phyloP scores from a whole-genome alignment of 495 filamentous ascomycete species.

The Xylona heveae region DNA sequence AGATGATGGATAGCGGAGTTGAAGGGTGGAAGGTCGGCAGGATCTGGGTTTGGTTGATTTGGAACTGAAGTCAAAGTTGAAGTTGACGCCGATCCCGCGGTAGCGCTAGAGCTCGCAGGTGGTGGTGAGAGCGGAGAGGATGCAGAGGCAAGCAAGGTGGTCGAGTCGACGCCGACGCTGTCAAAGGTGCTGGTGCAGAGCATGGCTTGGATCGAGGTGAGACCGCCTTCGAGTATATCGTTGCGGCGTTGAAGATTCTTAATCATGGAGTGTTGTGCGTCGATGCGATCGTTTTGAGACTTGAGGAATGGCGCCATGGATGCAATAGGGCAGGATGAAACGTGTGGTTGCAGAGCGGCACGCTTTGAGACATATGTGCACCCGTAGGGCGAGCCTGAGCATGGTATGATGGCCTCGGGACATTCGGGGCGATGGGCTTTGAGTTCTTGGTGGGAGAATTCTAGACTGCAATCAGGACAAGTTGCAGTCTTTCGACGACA shows the following conservation, averaged over 20 bases:
- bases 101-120: too few relatives aligned
- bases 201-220: background rate
- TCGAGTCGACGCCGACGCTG: too few relatives aligned
- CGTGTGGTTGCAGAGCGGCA: conserved; percentile 27
- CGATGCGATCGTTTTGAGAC: conserved; percentile 30
- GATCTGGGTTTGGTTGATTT: background rate
- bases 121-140: conserved; percentile 7
- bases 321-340: conserved; percentile 31
- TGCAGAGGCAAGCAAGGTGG: conserved; percentile 8
- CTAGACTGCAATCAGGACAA: conserved; percentile 30
- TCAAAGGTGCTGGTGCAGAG: too few relatives aligned
- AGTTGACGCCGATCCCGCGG: too few relatives aligned
- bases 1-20: conserved; percentile 33
- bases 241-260: background rate
- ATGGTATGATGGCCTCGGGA: conserved; percentile 28
- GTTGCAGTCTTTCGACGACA: conserved; percentile 26
- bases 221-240: background rate
- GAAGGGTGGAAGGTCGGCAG: conserved; percentile 9
- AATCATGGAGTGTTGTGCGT: background rate
- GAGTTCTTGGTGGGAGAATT: conserved; percentile 25
- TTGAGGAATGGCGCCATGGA: conserved; percentile 35
- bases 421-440: conserved; percentile 29
- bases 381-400: conserved; percentile 32
- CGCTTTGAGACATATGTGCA: conserved; percentile 30
- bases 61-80: too few relatives aligned